Evolutionary conservation across 2,329 filamentous ascomycete genomes (phyloP).

Genomic region (Zymoseptoria pseudotritici): DNA sequence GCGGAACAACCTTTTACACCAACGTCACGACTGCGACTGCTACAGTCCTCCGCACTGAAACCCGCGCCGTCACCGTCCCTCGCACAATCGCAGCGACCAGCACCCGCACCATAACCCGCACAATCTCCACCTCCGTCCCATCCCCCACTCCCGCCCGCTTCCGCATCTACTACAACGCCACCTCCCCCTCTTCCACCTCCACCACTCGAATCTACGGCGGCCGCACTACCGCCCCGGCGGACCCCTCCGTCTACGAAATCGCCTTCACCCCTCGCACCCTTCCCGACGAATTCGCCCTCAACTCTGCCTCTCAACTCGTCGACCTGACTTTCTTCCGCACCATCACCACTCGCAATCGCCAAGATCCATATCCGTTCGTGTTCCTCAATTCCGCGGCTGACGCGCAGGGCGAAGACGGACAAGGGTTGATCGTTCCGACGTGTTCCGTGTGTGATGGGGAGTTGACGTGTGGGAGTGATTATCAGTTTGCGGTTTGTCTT

Average conservation of each 20-base stretch:
- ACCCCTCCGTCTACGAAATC: not conserved
- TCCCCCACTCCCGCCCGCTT: not conserved
- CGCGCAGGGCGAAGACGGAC: not conserved
- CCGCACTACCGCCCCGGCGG: not conserved
- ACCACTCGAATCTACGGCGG: not conserved
- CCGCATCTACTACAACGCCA: constrained; percentile 3
- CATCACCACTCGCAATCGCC: not conserved
- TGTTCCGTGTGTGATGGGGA: not conserved
- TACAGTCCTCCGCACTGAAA: not conserved
- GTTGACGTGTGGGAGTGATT: not conserved
- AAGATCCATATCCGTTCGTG: not conserved
- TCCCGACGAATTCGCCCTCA: not conserved
- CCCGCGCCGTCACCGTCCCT: not conserved
- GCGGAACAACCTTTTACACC: not conserved
- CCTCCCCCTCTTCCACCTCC: not conserved
- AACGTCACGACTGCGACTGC: not conserved
- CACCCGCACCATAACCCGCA: not conserved
- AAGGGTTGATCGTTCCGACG: not conserved
- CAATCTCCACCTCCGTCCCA: not conserved
- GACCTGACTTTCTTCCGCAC: not conserved
- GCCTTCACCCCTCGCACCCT: not conserved
- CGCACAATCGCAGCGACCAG: not conserved
- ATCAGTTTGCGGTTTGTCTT: not conserved
- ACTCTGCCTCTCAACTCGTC: not conserved
- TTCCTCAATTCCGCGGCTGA: not conserved